Evolutionary conservation across 208 protist genomes (phyloP), one percentile per base, ranked within the genome.

Genomic region (Acanthamoeba lenticulata): DNA sequence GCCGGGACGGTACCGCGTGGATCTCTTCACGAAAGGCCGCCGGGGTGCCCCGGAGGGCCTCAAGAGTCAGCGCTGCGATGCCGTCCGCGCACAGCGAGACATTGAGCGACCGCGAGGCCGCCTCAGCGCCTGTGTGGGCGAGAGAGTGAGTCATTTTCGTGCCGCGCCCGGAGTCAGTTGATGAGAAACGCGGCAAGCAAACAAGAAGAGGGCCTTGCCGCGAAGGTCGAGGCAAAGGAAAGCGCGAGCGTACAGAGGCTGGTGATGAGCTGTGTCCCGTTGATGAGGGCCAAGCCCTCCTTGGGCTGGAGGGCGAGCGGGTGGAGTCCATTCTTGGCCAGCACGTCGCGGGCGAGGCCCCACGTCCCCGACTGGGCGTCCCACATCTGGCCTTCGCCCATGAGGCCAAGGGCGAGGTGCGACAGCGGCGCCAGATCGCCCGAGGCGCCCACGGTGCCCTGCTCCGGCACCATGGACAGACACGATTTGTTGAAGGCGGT

Each of bases 401-500:
- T 97, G 45, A 97, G 62, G 7, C 96, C 97, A 1, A 98, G 93
- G 15, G 98, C 98, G 15, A 99, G 90, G 94, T 99, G 98, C 9
- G 98, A 69, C n/a, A 99, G 94, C 77, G 98, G 98, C 40, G 98
- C 98, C 6, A 99, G 96, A 97, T 99, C 98, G n/a, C 98, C 98
- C 62, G 93, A 96, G 3, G 98, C 98, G 52, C 98, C 98, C 19
- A 98, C 97, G 2, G 97, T 96, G 55, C 97, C 97, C 52, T 97
- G 38, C 32, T 32, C 52, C 2, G 97, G 97, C 74, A 98, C 96
- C 27, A 62, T 85, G 9, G 97, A 95, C 38, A 98, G 94, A 36
- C 95, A 95, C 38, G 86, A 90, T 21, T 65, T 94, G 42, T 98
- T 98, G 92, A 97, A 97, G 5, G 94, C 94, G 5, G 34, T 60